Percentiles rank a stretch among this genome's conserved stretches.
phyloP scores from a whole-genome alignment of 768 basidiomycete genomes.

The Pisolithus albus region DNA sequence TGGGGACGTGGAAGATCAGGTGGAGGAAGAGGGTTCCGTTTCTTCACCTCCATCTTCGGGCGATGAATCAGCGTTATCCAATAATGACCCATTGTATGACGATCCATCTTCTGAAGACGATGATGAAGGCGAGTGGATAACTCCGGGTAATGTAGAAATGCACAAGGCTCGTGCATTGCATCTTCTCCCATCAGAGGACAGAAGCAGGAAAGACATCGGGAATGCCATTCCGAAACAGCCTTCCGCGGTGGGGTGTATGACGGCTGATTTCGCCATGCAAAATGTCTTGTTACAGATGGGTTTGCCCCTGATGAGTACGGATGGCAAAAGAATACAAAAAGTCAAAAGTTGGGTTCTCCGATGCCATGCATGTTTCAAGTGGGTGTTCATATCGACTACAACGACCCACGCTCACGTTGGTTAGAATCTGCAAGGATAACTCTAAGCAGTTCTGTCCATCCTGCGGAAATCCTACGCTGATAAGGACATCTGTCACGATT shows the following conservation, averaged over 20 bases:
- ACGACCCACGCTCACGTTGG: not conserved
- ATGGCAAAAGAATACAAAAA: conserved; percentile 84
- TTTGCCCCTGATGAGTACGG: conserved; percentile 78
- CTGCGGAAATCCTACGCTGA: conserved; percentile 86
- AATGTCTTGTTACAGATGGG: conserved; percentile 96
- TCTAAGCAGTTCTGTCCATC: conserved; percentile 96
- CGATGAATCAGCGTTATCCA: not conserved
- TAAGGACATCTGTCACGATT: conserved; percentile 88
- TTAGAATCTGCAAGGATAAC: conserved; percentile 90
- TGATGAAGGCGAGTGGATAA: conserved; percentile 96
- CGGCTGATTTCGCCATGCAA: conserved; percentile 98
- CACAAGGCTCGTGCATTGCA: conserved; percentile 88
- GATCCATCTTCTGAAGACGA: conserved; percentile 77
- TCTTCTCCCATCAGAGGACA: conserved; percentile 56
- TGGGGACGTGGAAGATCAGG: conserved; percentile 39
- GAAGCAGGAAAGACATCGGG: conserved; percentile 25
- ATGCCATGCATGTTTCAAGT: conserved; percentile 99
- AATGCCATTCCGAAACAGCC: conserved; percentile 31
- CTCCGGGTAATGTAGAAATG: conserved; percentile 73
- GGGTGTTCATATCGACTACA: conserved; percentile 27
- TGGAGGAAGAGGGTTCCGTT: conserved; percentile 20
- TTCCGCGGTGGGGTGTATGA: conserved; percentile 84
- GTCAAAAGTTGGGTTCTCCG: conserved; percentile 94
- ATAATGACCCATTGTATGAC: conserved; percentile 46
- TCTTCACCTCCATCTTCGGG: conserved; percentile 1